Conservation (phyloP, 2,329 filamentous ascomycete species). For the Alternaria atra region DNA sequence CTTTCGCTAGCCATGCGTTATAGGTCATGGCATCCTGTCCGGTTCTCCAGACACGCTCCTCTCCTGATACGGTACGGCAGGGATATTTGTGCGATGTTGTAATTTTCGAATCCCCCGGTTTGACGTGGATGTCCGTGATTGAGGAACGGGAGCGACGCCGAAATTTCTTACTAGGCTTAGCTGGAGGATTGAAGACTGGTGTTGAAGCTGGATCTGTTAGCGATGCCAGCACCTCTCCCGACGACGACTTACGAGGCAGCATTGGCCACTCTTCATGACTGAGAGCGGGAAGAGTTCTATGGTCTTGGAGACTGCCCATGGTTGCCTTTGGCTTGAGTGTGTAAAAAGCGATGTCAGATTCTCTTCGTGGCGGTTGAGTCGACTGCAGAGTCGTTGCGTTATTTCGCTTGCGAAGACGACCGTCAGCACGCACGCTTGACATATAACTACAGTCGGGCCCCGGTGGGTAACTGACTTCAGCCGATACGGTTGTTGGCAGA, state of each 20-base stretch:
- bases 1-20: not conserved
- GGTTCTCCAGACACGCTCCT: not conserved
- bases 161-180: not conserved
- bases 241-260: not conserved
- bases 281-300: not conserved
- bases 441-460: not conserved
- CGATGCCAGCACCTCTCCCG: not conserved
- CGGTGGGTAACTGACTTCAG: not conserved
- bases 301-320: not conserved
- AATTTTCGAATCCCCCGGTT: not conserved
- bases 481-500: not conserved
- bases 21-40: not conserved
- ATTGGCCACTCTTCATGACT: not conserved
- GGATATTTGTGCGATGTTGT: not conserved
- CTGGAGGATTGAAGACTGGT: not conserved
- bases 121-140: not conserved
- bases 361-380: not conserved
- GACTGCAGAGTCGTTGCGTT: not conserved
- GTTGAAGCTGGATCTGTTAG: not conserved
- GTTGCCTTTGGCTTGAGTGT: not conserved
- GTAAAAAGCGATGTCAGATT: not conserved
- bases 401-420: not conserved
- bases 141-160: not conserved
- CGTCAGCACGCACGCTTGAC: not conserved
- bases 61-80: not conserved